phyloP scores from a whole-genome alignment of 306 rosid genomes.

The Abrus precatorius region DNA sequence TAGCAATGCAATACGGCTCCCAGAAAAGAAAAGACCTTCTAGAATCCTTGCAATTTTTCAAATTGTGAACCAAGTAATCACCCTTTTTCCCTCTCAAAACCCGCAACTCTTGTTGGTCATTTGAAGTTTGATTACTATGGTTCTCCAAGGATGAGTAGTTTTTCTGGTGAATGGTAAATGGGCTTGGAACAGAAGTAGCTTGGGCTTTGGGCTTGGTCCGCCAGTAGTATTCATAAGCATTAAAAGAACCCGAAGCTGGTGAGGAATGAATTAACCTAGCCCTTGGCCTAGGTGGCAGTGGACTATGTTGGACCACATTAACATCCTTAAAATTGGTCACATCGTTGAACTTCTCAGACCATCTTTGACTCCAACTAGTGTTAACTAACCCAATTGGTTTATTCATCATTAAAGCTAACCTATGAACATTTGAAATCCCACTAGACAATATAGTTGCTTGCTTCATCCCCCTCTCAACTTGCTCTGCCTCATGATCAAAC shows the following conservation, averaged over 20 bases:
- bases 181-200: slow-evolving; percentile 18
- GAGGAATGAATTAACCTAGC: slow-evolving; percentile 42
- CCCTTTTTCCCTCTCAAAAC: slow-evolving; percentile 65
- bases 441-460: slow-evolving; percentile 47
- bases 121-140: slow-evolving; percentile 33
- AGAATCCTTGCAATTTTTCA: slow-evolving; percentile 70
- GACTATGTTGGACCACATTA: slow-evolving; percentile 37
- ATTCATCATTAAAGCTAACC: slow-evolving; percentile 61
- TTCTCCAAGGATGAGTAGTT: slow-evolving; percentile 15
- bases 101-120: slow-evolving; percentile 14
- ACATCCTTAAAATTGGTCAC: slow-evolving; percentile 51
- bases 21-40: slow-evolving; percentile 67
- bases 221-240: slow-evolving; percentile 72
- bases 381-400: slow-evolving; percentile 53
- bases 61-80: slow-evolving; percentile 58
- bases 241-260: slow-evolving; percentile 53
- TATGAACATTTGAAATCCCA: slow-evolving; percentile 54
- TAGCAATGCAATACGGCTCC: slow-evolving; percentile 87
- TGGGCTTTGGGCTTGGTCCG: slow-evolving; percentile 48
- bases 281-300: slow-evolving; percentile 61
- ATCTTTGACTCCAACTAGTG: slow-evolving; percentile 44
- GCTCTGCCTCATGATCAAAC: slow-evolving; percentile 11
- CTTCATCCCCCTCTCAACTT: slow-evolving; percentile 41
- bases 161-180: slow-evolving; percentile 40
- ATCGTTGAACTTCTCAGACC: slow-evolving; percentile 59